A percentile compares a stretch with the other conserved stretches of the same genome.
These are phyloP conservation scores for Boletus bicolor DNA, from an alignment of 768 basidiomycete genomes.

Conservation along the genomic window DNA sequence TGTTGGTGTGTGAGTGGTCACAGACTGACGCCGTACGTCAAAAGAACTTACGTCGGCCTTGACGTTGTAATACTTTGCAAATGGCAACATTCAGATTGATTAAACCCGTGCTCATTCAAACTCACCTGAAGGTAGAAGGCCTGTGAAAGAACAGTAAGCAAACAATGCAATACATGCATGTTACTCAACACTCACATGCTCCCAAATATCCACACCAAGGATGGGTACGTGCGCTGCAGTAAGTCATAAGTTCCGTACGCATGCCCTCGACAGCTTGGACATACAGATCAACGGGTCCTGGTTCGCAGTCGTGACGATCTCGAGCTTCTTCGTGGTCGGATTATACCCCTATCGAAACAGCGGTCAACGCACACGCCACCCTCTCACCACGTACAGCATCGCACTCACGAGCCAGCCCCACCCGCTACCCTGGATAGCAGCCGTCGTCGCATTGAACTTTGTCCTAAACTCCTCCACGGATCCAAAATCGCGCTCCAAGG, in stretches of 20 bases:
- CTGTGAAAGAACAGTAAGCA: slow-evolving; percentile 30
- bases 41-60: slow-evolving; percentile 78
- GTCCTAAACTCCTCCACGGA: slow-evolving; percentile 85
- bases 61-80: slow-evolving; percentile 78
- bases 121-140: slow-evolving; percentile 58
- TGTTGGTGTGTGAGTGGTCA: slow-evolving; percentile 29
- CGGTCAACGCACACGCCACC: neutral
- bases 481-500: slow-evolving; percentile 80
- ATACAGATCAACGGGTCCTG: slow-evolving; percentile 87
- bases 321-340: slow-evolving; percentile 63
- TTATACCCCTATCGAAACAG: slow-evolving; percentile 59
- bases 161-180: slow-evolving; percentile 5
- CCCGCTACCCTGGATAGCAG: slow-evolving; percentile 92
- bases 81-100: slow-evolving; percentile 15
- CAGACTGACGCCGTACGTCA: neutral
- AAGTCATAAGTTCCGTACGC: slow-evolving; percentile 6
- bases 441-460: slow-evolving; percentile 81
- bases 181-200: slow-evolving; percentile 57
- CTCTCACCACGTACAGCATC: neutral
- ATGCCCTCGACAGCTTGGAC: slow-evolving; percentile 13
- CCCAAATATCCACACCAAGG: slow-evolving; percentile 97
- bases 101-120: neutral
- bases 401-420: slow-evolving; percentile 92
- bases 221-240: slow-evolving; percentile 76
- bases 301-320: slow-evolving; percentile 91